phyloP scores from a whole-genome alignment of 129 eudicot genomes.

The Calendula officinalis region DNA sequence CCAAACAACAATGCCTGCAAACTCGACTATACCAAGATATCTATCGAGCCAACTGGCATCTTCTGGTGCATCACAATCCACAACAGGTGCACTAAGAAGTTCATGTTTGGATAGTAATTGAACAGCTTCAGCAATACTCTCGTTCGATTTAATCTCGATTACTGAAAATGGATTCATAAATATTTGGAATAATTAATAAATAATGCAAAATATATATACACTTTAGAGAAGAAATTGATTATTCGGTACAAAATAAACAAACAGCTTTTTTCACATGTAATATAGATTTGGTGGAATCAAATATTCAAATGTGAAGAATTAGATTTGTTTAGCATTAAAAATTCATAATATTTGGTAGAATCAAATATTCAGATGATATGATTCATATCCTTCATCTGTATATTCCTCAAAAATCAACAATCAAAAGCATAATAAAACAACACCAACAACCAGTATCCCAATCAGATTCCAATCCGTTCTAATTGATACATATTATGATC shows the following conservation, averaged over 20 bases:
- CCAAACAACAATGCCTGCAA: slow-evolving; percentile 97
- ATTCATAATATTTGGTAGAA: too few relatives aligned
- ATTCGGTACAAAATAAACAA: background rate
- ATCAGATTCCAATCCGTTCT: too few relatives aligned
- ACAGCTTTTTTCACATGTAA: background rate
- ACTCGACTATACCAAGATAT: slow-evolving; percentile 86
- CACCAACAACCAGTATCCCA: too few relatives aligned
- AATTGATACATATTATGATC: too few relatives aligned
- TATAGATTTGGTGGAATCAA: too few relatives aligned
- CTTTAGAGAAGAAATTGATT: background rate
- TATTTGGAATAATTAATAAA: background rate
- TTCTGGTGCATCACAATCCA: slow-evolving; percentile 72
- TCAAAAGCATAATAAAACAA: too few relatives aligned
- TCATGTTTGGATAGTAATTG: slow-evolving; percentile 64
- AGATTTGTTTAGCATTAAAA: too few relatives aligned
- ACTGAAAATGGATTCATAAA: slow-evolving; percentile 35
- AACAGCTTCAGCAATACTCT: slow-evolving; percentile 89
- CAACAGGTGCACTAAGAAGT: slow-evolving; percentile 85
- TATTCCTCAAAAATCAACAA: too few relatives aligned
- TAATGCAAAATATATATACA: background rate
- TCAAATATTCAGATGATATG: too few relatives aligned
- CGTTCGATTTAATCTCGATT: slow-evolving; percentile 75
- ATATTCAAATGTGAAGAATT: too few relatives aligned
- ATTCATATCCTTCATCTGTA: too few relatives aligned
- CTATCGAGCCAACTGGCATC: slow-evolving; percentile 95